Conservation (phyloP, 345 rosid genomes). For the Rubroshorea leprosula region DNA sequence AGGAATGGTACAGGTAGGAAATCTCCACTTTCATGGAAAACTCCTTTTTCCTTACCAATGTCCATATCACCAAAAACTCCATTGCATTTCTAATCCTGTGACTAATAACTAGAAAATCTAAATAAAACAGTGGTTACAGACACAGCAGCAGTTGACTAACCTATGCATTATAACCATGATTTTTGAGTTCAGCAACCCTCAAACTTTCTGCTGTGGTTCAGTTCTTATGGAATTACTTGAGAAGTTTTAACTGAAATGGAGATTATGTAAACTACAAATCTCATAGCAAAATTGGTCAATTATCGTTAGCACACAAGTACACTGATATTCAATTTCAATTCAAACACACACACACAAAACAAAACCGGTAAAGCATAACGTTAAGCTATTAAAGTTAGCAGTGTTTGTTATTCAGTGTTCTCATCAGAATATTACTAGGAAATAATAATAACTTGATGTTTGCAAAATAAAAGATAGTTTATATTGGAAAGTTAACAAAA, state of each 20-base stretch:
- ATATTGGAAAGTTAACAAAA: too few species aligned
- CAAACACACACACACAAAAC: background rate
- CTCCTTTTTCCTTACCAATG: background rate
- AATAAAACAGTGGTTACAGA: background rate
- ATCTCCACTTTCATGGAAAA: background rate
- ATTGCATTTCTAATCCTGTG: background rate
- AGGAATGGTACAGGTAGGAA: too few species aligned
- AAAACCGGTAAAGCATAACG: background rate
- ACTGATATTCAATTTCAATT: too few species aligned
- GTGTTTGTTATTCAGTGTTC: too few species aligned
- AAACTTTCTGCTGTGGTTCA: background rate
- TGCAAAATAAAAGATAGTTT: too few species aligned
- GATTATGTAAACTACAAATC: background rate
- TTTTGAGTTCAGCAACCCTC: background rate
- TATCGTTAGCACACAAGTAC: too few species aligned
- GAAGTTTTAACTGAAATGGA: background rate
- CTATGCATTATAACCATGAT: background rate
- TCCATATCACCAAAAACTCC: background rate
- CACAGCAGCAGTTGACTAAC: background rate
- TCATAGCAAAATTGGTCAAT: background rate
- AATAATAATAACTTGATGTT: too few species aligned
- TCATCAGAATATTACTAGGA: too few species aligned
- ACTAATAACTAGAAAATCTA: background rate
- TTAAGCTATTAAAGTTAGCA: too few species aligned
- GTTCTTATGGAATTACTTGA: background rate